Conservation (phyloP, 306 rosid genomes). For the Canavalia gladiata region DNA sequence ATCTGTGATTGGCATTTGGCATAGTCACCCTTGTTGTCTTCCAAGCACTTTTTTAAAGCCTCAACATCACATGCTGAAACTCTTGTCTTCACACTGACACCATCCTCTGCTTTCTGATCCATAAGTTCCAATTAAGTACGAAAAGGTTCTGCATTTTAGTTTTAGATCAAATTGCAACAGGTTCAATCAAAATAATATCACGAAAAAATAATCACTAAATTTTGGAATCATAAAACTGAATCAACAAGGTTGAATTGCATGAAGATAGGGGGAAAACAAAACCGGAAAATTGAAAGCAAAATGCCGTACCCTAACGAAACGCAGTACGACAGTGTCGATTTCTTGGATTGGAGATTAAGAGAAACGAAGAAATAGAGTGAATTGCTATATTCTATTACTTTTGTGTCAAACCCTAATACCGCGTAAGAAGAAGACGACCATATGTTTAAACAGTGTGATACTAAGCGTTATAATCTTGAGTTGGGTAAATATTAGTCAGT, state of each 20-base stretch:
- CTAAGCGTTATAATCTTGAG: too few relatives aligned
- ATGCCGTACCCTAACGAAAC: slow-evolving; percentile 29
- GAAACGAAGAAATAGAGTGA: slow-evolving; percentile 18
- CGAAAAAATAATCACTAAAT: not conserved
- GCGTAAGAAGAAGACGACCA: too few relatives aligned
- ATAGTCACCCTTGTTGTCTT: slow-evolving; percentile 85
- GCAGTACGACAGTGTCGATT: not conserved
- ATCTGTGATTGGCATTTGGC: slow-evolving; percentile 84
- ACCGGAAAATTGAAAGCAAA: slow-evolving; percentile 3
- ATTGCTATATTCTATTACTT: not conserved
- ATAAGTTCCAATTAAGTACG: slow-evolving; percentile 45
- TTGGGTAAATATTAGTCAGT: too few relatives aligned
- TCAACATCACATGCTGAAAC: slow-evolving; percentile 77
- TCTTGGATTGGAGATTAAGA: not conserved
- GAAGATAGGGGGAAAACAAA: not conserved
- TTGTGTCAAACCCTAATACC: not conserved
- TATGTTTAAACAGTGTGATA: too few relatives aligned
- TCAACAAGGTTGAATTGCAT: not conserved
- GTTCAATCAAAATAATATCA: not conserved
- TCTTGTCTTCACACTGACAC: slow-evolving; percentile 54
- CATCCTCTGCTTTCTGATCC: slow-evolving; percentile 58
- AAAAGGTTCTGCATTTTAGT: slow-evolving; percentile 40
- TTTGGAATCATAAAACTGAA: not conserved
- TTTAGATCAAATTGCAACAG: slow-evolving; percentile 29
- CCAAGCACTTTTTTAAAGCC: slow-evolving; percentile 88